These are phyloP conservation scores for Periconia macrospinosa DNA, from an alignment of 2,329 filamentous ascomycete species.

Conservation along the genomic window DNA sequence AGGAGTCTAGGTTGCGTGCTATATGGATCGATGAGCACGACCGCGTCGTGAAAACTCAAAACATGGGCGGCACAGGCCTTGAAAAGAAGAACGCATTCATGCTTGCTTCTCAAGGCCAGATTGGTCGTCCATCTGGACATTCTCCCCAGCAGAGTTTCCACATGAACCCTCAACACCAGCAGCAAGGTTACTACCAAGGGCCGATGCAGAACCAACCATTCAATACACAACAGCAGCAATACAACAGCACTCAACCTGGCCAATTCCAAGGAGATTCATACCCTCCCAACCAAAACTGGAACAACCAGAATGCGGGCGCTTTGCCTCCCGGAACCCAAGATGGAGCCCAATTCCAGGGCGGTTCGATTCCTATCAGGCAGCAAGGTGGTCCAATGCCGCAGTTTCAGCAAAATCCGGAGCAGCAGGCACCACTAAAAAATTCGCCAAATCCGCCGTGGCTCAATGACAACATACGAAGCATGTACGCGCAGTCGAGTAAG, in stretches of 20 bases:
- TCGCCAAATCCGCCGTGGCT: no score
- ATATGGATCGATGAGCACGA: background rate
- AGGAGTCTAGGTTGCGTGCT: slow-evolving; percentile 1
- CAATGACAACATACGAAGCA: no score
- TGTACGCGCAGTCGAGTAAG: no score
- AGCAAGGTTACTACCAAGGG: background rate
- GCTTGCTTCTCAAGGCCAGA: background rate
- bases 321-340: no score
- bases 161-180: background rate
- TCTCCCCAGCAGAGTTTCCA: slow-evolving; percentile 3
- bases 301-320: background rate
- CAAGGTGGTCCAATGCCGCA: no score
- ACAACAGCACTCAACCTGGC: background rate
- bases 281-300: background rate
- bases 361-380: no score
- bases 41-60: background rate
- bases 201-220: background rate
- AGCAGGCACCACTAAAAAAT: no score
- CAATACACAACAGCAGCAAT: background rate
- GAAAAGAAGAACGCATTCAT: slow-evolving; percentile 1
- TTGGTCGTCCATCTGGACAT: background rate
- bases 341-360: no score
- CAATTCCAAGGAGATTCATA: background rate
- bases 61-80: background rate
- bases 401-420: no score